Evolutionary conservation across 1,284 basidiomycete genomes (phyloP).

Genomic region (Xerocomus minutiporus): DNA sequence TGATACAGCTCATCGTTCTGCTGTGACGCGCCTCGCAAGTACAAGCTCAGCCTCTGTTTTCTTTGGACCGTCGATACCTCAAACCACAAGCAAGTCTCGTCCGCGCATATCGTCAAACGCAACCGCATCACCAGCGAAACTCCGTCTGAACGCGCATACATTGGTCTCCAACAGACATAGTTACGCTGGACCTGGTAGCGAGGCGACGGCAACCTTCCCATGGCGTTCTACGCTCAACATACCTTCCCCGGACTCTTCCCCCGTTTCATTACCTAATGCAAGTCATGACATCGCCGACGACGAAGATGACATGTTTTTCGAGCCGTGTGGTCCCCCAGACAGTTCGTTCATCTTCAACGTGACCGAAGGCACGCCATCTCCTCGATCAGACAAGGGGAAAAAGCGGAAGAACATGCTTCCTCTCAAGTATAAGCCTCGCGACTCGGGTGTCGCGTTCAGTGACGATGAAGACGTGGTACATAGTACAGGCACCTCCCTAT

Average conservation of each 20-base stretch:
- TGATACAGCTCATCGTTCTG: constrained; percentile 27
- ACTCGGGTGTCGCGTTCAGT: constrained; percentile 59
- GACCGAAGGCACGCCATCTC: constrained; percentile 54
- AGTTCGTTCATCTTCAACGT: constrained; percentile 56
- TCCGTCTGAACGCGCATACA: constrained; percentile 23
- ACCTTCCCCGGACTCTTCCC: constrained; percentile 49
- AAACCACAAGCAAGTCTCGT: constrained; percentile 20
- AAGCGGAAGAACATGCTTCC: constrained; percentile 41
- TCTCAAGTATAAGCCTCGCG: constrained; percentile 67
- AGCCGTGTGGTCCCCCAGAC: constrained; percentile 35
- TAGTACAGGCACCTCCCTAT: constrained; percentile 32
- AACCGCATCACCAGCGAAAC: constrained; percentile 5
- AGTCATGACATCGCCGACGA: constrained; percentile 33
- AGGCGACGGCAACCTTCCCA: constrained; percentile 28
- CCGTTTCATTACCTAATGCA: constrained; percentile 30
- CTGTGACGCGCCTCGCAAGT: constrained; percentile 38
- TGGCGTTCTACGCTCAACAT: constrained; percentile 43
- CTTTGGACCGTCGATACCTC: constrained; percentile 62
- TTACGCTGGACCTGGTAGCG: constrained; percentile 41
- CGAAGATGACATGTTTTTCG: constrained; percentile 62
- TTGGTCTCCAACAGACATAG: constrained; percentile 53
- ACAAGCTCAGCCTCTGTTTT: constrained; percentile 64
- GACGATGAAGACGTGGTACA: constrained; percentile 51
- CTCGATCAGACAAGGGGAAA: constrained; percentile 41
- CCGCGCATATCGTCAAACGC: constrained; percentile 24